phyloP scores from a whole-genome alignment of 73 alveolate genomes.

The Paramecium octaurelia region DNA sequence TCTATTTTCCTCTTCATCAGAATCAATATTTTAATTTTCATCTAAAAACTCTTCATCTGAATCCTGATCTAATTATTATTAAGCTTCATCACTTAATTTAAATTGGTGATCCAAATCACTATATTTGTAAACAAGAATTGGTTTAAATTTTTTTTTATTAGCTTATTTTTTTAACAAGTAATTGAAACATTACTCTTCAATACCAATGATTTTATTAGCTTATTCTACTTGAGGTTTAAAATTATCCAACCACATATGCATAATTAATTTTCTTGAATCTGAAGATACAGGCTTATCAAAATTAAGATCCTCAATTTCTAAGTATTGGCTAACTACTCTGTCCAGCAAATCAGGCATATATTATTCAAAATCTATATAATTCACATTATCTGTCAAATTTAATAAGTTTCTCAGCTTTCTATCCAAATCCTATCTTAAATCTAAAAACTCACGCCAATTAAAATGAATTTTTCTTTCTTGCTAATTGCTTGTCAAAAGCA shows the following conservation, averaged over 20 bases:
- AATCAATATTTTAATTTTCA: background rate
- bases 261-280: background rate
- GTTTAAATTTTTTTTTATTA: background rate
- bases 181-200: background rate
- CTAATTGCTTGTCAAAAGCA: background rate
- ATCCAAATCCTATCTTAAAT: background rate
- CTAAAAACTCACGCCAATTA: background rate
- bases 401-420: background rate
- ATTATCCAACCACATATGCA: conserved; percentile 5
- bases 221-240: background rate
- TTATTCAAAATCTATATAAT: background rate
- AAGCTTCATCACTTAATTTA: background rate
- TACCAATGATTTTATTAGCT: background rate
- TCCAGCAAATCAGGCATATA: background rate
- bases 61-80: background rate
- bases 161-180: background rate
- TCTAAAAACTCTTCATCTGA: background rate
- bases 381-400: background rate
- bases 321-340: background rate
- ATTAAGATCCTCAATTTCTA: background rate
- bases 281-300: background rate
- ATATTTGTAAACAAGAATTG: background rate
- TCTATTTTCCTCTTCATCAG: background rate
- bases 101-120: background rate
- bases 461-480: background rate